Evolutionary conservation across 2,329 filamentous ascomycete species (phyloP).

Genomic region (Aspergillus persii): DNA sequence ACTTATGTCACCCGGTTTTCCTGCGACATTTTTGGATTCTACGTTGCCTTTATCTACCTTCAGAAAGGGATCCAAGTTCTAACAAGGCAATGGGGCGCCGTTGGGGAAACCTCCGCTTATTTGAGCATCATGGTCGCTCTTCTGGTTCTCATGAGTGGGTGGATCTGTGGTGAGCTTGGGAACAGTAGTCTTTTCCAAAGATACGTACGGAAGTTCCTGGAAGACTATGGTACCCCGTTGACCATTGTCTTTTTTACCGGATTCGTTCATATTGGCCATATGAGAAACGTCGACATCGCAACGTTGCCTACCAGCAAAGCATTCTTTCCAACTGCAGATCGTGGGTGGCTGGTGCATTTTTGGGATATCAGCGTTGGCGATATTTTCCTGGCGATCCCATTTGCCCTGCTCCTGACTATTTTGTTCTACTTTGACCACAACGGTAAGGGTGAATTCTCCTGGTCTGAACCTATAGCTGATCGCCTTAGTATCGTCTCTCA

Average conservation of each 20-base stretch:
- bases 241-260: conserved; percentile 86
- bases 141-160: conserved; percentile 74
- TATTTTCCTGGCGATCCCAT: conserved; percentile 82
- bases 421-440: conserved; percentile 92
- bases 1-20: conserved; percentile 87
- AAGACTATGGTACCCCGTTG: conserved; percentile 83
- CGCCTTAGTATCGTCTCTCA: conserved; percentile 69
- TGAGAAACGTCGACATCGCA: conserved; percentile 67
- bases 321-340: conserved; percentile 72
- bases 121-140: conserved; percentile 74
- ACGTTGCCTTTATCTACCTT: conserved; percentile 87
- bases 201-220: conserved; percentile 74
- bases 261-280: conserved; percentile 81
- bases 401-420: conserved; percentile 77
- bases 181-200: conserved; percentile 70
- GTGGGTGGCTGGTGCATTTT: conserved; percentile 76
- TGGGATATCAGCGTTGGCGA: conserved; percentile 73
- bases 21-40: conserved; percentile 92
- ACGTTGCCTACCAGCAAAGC: conserved; percentile 72
- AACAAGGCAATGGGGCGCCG: conserved; percentile 65
- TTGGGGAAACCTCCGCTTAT: conserved; percentile 64
- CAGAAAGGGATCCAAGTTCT: conserved; percentile 89
- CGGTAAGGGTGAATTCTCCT: conserved; percentile 49
- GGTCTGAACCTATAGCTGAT: background rate
- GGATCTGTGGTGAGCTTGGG: conserved; percentile 70